phyloP scores from a whole-genome alignment of 495 filamentous ascomycete species.

The Annulohypoxylon maeteangense region DNA sequence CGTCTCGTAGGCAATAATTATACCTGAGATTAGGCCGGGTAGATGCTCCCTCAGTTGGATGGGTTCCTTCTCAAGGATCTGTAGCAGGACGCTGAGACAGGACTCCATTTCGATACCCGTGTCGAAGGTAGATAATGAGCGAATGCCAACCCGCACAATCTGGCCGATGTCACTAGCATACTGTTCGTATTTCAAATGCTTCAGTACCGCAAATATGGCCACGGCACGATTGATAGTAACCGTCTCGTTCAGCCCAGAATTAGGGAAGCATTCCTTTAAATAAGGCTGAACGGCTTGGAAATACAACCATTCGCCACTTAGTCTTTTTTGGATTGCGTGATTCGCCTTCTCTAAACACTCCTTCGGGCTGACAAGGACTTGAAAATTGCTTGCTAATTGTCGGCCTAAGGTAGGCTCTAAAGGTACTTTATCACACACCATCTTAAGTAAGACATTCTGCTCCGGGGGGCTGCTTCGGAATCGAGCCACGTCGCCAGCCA shows the following conservation, averaged over 20 bases:
- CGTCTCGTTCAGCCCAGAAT: conserved; percentile 16
- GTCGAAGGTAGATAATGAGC: conserved; percentile 44
- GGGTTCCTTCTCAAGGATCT: conserved; percentile 52
- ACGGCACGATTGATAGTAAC: conserved; percentile 39
- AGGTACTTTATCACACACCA: conserved; percentile 30
- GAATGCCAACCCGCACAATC: conserved; percentile 54
- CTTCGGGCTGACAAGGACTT: conserved; percentile 49
- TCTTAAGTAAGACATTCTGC: conserved; percentile 34
- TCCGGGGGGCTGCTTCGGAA: conserved; percentile 22
- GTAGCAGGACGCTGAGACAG: conserved; percentile 52
- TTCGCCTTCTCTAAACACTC: conserved; percentile 48
- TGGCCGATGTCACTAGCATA: conserved; percentile 53
- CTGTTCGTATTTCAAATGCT: conserved; percentile 52
- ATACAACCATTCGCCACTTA: conserved; percentile 44
- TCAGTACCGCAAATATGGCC: conserved; percentile 51
- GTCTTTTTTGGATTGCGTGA: conserved; percentile 42
- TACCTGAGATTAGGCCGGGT: conserved; percentile 49
- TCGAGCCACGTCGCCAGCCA: conserved; percentile 44
- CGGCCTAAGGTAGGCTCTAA: conserved; percentile 37
- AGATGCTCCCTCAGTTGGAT: conserved; percentile 51
- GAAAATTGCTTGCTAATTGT: conserved; percentile 46
- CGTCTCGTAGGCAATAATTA: conserved; percentile 45
- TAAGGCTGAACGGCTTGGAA: conserved; percentile 35
- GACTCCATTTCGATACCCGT: conserved; percentile 44
- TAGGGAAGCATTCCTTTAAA: conserved; percentile 35